A percentile compares a stretch with the other conserved stretches of the same genome.
Conservation (phyloP, 768 basidiomycete genomes). For the Phallus indusiatus region DNA sequence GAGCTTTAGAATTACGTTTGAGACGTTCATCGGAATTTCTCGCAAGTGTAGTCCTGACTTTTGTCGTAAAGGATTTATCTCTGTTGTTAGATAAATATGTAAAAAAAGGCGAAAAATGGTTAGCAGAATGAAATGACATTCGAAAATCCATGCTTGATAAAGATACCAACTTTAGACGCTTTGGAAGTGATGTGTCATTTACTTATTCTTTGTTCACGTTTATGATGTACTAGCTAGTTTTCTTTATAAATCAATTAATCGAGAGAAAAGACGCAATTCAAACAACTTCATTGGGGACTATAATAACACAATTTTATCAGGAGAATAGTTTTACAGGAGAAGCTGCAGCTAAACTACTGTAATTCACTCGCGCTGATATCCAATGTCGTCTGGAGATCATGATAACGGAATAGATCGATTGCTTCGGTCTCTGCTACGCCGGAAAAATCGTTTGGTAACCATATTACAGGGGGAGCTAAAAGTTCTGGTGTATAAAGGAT, state of each 20-base stretch:
- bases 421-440: conserved; percentile 71
- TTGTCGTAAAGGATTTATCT: conserved; percentile 82
- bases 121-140: conserved; percentile 48
- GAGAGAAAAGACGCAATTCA: too few relatives aligned
- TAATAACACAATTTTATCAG: too few relatives aligned
- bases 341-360: too few relatives aligned
- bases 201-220: too few relatives aligned
- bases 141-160: neutral
- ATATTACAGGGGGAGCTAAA: conserved; percentile 73
- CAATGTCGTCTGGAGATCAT: conserved; percentile 58
- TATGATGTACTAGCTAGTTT: too few relatives aligned
- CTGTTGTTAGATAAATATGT: conserved; percentile 86
- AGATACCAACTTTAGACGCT: too few relatives aligned
- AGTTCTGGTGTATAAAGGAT: conserved; percentile 78
- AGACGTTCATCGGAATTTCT: conserved; percentile 87
- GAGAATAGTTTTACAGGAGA: too few relatives aligned
- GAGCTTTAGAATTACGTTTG: conserved; percentile 61
- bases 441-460: conserved; percentile 74
- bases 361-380: conserved; percentile 32
- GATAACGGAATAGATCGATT: conserved; percentile 64
- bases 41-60: conserved; percentile 77
- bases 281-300: too few relatives aligned
- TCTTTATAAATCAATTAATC: too few relatives aligned
- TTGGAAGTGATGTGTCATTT: too few relatives aligned
- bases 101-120: conserved; percentile 90